Percentiles rank a stretch among this genome's conserved stretches.
These are phyloP conservation scores for Amoeboaphelidium occidentale DNA, from an alignment of 371 early-diverging fungal genomes.

Conservation along the genomic window DNA sequence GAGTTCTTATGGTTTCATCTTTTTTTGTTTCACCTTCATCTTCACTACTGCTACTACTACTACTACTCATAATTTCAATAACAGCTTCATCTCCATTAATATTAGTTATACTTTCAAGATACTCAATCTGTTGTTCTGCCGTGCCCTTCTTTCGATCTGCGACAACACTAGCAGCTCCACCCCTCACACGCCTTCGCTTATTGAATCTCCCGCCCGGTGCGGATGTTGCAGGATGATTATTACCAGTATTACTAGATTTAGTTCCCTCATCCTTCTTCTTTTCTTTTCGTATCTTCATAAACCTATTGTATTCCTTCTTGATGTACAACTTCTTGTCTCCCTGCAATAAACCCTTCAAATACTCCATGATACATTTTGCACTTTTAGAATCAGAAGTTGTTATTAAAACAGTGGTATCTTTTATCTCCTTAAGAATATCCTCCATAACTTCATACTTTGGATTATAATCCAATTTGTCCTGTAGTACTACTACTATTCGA, in stretches of 20 bases:
- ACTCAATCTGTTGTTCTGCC: constrained; percentile 3
- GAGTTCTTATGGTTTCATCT: constrained; percentile 17
- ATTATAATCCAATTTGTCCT: constrained; percentile 66
- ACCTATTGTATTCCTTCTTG: background rate
- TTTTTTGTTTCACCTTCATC: constrained; percentile 22
- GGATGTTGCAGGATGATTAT: constrained; percentile 2
- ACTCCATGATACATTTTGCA: constrained; percentile 1
- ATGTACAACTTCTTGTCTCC: background rate
- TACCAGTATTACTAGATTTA: background rate
- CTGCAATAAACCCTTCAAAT: background rate
- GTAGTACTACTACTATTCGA: no score
- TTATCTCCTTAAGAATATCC: constrained; percentile 43
- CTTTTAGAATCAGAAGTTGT: constrained; percentile 9
- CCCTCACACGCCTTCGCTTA: constrained; percentile 53
- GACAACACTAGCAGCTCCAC: constrained; percentile 25
- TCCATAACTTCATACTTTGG: constrained; percentile 69
- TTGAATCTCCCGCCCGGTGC: constrained; percentile 11
- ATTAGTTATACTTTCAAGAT: background rate
- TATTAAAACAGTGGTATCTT: constrained; percentile 13
- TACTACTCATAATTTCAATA: background rate
- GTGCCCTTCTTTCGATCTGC: no score
- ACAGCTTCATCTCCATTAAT: constrained; percentile 3
- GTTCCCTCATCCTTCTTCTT: background rate
- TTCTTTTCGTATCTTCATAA: background rate
- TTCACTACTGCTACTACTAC: constrained; percentile 1